Percentiles rank a stretch among this genome's conserved stretches.
These are phyloP conservation scores for Gaertneriomyces sp. DNA, from an alignment of 192 early-diverging fungal species.

Conservation along the genomic window DNA sequence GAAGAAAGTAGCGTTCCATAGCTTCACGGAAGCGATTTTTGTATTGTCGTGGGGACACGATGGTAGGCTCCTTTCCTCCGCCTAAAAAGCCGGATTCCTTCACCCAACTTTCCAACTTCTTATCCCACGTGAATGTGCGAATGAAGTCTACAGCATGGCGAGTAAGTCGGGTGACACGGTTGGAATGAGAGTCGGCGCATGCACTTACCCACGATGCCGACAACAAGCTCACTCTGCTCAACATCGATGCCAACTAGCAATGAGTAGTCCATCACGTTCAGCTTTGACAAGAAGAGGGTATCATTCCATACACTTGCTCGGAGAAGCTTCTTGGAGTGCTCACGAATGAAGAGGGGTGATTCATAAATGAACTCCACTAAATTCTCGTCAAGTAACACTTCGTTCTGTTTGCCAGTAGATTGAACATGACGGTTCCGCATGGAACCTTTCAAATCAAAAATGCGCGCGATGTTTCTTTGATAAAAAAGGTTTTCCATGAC, in stretches of 20 bases:
- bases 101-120: constrained; percentile 96
- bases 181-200: background rate
- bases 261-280: constrained; percentile 98
- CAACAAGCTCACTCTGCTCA: constrained; percentile 77
- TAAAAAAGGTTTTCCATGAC: constrained; percentile 98
- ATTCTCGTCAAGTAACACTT: constrained; percentile 92
- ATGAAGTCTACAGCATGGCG: constrained; percentile 75
- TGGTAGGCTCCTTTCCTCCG: constrained; percentile 88
- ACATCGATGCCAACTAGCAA: constrained; percentile 92
- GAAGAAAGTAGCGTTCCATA: constrained; percentile 88
- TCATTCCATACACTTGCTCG: constrained; percentile 87
- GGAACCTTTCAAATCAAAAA: constrained; percentile 94
- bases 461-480: constrained; percentile 70
- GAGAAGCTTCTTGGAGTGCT: constrained; percentile 83
- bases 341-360: constrained; percentile 85
- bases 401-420: constrained; percentile 77
- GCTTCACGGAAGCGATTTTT: constrained; percentile 88
- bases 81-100: constrained; percentile 90
- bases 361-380: constrained; percentile 77
- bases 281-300: constrained; percentile 86
- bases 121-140: constrained; percentile 98
- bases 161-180: background rate
- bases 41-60: constrained; percentile 93
- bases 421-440: constrained; percentile 90
- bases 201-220: constrained; percentile 88